phyloP scores from a whole-genome alignment of 2,329 filamentous ascomycete species.

The Talaromyces sp. region DNA sequence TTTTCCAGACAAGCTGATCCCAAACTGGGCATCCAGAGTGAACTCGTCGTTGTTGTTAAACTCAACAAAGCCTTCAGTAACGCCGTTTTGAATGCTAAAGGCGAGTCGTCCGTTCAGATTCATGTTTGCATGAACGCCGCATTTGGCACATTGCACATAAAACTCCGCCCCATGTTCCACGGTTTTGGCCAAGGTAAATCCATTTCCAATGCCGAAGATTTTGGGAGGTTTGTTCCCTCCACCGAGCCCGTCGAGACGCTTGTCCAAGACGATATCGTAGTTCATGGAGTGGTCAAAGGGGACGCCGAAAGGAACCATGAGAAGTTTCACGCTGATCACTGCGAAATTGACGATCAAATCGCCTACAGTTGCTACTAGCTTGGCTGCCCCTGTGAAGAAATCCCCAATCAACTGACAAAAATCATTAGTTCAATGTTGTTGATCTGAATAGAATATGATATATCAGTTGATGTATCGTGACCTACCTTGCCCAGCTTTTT shows the following conservation, averaged over 20 bases:
- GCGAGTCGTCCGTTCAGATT: not conserved
- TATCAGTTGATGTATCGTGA: no score
- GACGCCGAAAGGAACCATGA: no score
- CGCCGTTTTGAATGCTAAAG: slow-evolving; percentile 1
- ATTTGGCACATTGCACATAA: slow-evolving; percentile 3
- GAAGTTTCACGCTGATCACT: no score
- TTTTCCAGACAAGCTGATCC: no score
- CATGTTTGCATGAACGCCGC: not conserved
- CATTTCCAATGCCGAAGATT: not conserved
- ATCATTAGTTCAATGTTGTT: no score
- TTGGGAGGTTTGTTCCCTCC: not conserved
- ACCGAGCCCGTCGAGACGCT: no score
- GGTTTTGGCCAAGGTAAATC: not conserved
- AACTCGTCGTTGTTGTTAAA: not conserved
- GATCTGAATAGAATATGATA: no score
- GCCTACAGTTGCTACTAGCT: not conserved
- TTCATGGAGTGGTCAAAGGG: no score
- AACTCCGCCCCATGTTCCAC: not conserved
- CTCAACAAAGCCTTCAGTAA: not conserved
- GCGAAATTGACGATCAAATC: not conserved
- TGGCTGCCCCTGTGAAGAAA: not conserved
- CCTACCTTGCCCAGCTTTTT: no score
- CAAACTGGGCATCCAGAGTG: not conserved
- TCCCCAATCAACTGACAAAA: no score
- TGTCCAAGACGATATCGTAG: no score